A percentile compares a stretch with the other conserved stretches of the same genome.
phyloP scores from a whole-genome alignment of 1,284 basidiomycete species.

The Exsudoporus floridanus region DNA sequence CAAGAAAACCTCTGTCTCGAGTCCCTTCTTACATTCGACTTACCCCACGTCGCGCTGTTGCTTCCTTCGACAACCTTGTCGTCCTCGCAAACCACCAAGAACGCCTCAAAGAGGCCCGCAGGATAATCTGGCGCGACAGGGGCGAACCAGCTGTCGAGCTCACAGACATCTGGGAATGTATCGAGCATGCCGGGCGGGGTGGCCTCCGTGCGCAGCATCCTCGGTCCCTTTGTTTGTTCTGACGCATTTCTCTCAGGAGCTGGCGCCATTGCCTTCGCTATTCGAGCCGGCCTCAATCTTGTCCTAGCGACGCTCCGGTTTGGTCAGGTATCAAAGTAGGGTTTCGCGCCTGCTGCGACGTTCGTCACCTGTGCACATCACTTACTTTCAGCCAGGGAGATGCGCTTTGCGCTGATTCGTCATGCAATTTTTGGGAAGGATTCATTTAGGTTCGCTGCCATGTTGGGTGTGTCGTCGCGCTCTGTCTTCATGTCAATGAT shows the following conservation, averaged over 20 bases:
- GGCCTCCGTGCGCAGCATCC: slow-evolving; percentile 63
- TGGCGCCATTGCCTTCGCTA: slow-evolving; percentile 72
- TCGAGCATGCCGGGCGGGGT: slow-evolving; percentile 73
- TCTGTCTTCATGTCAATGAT: not conserved
- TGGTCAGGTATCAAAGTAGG: slow-evolving; percentile 61
- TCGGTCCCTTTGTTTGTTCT: not conserved
- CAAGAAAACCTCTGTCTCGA: slow-evolving; percentile 15
- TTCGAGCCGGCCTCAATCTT: slow-evolving; percentile 79
- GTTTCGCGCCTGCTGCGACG: not conserved
- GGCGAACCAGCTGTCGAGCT: slow-evolving; percentile 77
- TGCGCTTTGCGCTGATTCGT: slow-evolving; percentile 61
- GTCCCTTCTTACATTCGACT: slow-evolving; percentile 36
- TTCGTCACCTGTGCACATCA: not conserved
- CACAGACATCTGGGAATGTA: slow-evolving; percentile 63
- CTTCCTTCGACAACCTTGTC: slow-evolving; percentile 78
- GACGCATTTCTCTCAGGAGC: slow-evolving; percentile 54
- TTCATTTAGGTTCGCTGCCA: slow-evolving; percentile 78
- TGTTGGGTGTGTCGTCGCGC: slow-evolving; percentile 61
- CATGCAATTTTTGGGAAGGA: slow-evolving; percentile 80
- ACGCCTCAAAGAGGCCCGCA: slow-evolving; percentile 63
- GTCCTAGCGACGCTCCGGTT: slow-evolving; percentile 73
- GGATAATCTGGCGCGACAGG: slow-evolving; percentile 81
- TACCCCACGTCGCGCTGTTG: slow-evolving; percentile 57
- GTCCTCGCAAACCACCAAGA: slow-evolving; percentile 79
- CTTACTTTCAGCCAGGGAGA: slow-evolving; percentile 36